A percentile compares a stretch with the other conserved stretches of the same genome.
phyloP scores from a whole-genome alignment of 106 monocot genomes.

The Cymbidium sinense region DNA sequence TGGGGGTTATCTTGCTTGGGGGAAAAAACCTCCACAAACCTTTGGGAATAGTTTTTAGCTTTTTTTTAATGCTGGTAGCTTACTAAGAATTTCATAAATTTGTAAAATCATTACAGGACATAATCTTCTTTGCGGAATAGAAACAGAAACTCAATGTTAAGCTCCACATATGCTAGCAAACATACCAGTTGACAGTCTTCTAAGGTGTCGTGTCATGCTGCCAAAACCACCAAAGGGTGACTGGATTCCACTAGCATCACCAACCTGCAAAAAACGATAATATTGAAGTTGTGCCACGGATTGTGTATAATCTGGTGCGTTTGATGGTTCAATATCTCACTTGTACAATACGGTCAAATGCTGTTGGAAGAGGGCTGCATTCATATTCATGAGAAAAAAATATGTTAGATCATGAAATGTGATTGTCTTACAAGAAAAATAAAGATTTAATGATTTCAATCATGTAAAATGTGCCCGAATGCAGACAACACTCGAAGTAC shows the following conservation, averaged over 20 bases:
- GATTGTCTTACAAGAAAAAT: background rate
- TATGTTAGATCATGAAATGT: conserved; percentile 10
- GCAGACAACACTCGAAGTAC: too few relatives aligned
- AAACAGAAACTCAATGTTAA: background rate
- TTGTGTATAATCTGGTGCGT: background rate
- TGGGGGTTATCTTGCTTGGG: too few relatives aligned
- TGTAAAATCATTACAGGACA: background rate
- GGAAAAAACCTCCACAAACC: too few relatives aligned
- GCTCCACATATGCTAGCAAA: background rate
- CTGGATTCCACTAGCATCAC: conserved; percentile 98
- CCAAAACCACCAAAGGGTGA: conserved; percentile 99
- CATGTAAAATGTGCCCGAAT: too few relatives aligned
- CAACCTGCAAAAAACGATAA: conserved; percentile 43
- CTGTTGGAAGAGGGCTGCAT: conserved; percentile 82
- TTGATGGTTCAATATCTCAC: conserved; percentile 18
- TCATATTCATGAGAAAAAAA: conserved; percentile 13
- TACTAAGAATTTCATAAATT: background rate
- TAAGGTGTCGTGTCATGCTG: conserved; percentile 81
- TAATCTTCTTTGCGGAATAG: background rate
- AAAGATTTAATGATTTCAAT: too few relatives aligned
- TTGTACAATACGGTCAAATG: conserved; percentile 85
- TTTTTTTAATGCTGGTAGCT: too few relatives aligned
- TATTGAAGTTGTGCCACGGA: background rate
- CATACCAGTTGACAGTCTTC: conserved; percentile 72
- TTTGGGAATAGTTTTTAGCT: too few relatives aligned